phyloP scores from a whole-genome alignment of 2,329 filamentous ascomycete genomes.

The Arachnopeziza araneosa region DNA sequence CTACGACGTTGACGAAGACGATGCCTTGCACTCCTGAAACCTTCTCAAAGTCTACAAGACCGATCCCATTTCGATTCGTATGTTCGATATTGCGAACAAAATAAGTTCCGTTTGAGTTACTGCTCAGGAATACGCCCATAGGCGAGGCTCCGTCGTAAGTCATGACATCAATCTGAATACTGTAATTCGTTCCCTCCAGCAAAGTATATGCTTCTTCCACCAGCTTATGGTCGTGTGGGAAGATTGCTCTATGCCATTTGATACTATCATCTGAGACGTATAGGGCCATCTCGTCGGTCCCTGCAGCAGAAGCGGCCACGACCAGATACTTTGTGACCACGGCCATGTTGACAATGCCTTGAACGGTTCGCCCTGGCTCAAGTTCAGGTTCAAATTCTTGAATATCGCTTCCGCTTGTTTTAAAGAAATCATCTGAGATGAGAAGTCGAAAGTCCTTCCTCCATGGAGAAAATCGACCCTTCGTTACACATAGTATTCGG shows the following conservation, averaged over 20 bases:
- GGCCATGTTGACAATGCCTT: constrained; percentile 76
- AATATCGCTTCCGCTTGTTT: constrained; percentile 42
- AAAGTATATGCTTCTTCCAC: constrained; percentile 88
- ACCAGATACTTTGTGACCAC: constrained; percentile 82
- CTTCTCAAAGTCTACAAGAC: constrained; percentile 92
- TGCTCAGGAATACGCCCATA: constrained; percentile 88
- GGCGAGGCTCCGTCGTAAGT: constrained; percentile 55
- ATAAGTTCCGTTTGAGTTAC: constrained; percentile 95
- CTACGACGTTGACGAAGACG: constrained; percentile 81
- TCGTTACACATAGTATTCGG: constrained; percentile 75
- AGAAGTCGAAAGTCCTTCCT: constrained; percentile 72
- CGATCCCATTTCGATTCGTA: constrained; percentile 74
- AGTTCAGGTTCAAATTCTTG: constrained; percentile 72
- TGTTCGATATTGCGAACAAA: constrained; percentile 89
- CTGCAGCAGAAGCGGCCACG: constrained; percentile 70
- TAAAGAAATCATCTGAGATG: constrained; percentile 80
- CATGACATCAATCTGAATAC: constrained; percentile 93
- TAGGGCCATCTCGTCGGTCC: constrained; percentile 85
- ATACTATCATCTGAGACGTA: constrained; percentile 81
- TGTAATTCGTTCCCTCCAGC: constrained; percentile 94
- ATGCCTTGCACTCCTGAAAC: constrained; percentile 88
- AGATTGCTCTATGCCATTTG: constrained; percentile 88
- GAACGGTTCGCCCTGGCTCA: constrained; percentile 65
- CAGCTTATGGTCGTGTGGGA: constrained; percentile 72
- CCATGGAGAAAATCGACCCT: constrained; percentile 64